Evolutionary conservation across 192 early-diverging fungal genomes (phyloP), one percentile per base, ranked within the genome.

Genomic region (Obelidium mucronatum): DNA sequence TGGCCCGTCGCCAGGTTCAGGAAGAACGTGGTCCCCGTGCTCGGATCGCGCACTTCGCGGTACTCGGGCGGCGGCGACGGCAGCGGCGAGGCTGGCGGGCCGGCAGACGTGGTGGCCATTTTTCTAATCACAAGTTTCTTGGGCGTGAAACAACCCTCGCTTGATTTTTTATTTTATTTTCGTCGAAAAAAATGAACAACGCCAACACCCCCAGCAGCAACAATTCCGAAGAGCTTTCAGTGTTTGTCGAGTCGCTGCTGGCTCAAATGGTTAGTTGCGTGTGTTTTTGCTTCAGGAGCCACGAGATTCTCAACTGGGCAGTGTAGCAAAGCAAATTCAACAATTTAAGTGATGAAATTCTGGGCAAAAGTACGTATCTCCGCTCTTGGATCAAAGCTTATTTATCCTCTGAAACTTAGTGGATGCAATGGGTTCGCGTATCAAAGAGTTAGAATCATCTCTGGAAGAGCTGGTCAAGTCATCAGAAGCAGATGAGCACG

Each of bases 1-100:
- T 95, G 93, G 52, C 96, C 96, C 40, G 93, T 94, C 5, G 67
- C 76, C n/a, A 84, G 80, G 75, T 89, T 84, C 19, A 83, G 82
- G 74, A 82, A 89, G 76, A 87, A 89, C 0, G 80, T 81, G 44
- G 73, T 83, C 36, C 84, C 84, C 1, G 88, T 86, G 58, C 85
- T 84, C 30, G 88, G 88, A 59, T 89, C 88, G 56, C 40, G 31
- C 34, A 77, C 66, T 34, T 77, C 65, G 11, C 66, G 66, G 67
- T 60, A 77, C 34, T 71, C 67, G 40, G 72, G 37, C 6, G 55
- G 55, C 55, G 48, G 22, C 11, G 48, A 51, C 48, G 22, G n/a
- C n/a, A n/a, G n/a, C n/a, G n/a, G n/a, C n/a, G n/a, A n/a, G n/a
- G n/a, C n/a, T n/a, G n/a, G n/a, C n/a, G n/a, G n/a, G n/a, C n/a